Conservation (phyloP, 805 yeast genomes). For the Huiozyma sinensis region DNA sequence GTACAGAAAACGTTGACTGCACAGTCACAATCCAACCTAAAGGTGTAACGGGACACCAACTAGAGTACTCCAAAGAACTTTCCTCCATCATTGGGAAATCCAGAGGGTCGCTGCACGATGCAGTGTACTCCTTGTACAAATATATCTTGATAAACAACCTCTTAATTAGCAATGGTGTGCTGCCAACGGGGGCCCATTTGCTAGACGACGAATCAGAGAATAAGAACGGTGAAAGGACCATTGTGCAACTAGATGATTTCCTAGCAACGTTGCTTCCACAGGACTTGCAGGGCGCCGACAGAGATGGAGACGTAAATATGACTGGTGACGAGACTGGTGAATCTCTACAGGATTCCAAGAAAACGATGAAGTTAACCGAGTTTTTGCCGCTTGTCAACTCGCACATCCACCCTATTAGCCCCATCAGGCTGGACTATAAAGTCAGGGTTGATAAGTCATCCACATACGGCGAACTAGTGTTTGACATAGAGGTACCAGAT, state of each 20-base stretch:
- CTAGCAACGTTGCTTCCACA: slow-evolving; percentile 33
- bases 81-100: slow-evolving; percentile 61
- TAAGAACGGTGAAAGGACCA: slow-evolving; percentile 39
- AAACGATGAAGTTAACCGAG: slow-evolving; percentile 41
- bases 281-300: slow-evolving; percentile 2
- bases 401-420: slow-evolving; percentile 70
- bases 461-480: slow-evolving; percentile 68
- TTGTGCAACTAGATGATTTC: slow-evolving; percentile 40
- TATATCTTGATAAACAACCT: slow-evolving; percentile 61
- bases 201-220: slow-evolving; percentile 4
- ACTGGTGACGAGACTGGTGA: not conserved
- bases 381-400: slow-evolving; percentile 28
- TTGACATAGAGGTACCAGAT: slow-evolving; percentile 60
- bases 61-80: slow-evolving; percentile 50
- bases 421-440: slow-evolving; percentile 65
- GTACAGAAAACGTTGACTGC: slow-evolving; percentile 52
- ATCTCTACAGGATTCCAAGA: slow-evolving; percentile 3
- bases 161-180: slow-evolving; percentile 13
- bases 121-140: slow-evolving; percentile 71
- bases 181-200: not conserved
- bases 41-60: slow-evolving; percentile 57
- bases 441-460: slow-evolving; percentile 68
- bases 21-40: slow-evolving; percentile 74
- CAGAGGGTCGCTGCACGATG: slow-evolving; percentile 80
- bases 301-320: slow-evolving; percentile 2